A percentile compares a stretch with the other conserved stretches of the same genome.
Conservation (phyloP, 139 green algal species). For the Helicosporidium sp. region DNA sequence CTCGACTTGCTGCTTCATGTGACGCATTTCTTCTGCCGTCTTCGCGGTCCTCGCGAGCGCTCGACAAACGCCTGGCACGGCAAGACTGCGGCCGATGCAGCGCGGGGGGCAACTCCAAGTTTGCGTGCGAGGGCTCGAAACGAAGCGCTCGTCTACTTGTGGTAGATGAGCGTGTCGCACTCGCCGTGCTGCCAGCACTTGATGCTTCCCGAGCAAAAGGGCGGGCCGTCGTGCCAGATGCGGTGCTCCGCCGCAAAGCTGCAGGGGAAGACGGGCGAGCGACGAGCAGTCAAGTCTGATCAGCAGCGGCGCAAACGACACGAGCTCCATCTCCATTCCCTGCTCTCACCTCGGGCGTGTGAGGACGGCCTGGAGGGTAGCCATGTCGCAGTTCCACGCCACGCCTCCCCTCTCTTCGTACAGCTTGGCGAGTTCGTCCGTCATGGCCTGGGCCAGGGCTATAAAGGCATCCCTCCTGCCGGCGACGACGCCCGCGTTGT, state of each 20-base stretch:
- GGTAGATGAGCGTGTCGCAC: neutral
- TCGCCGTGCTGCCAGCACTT: constrained; percentile 2
- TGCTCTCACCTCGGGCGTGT: neutral
- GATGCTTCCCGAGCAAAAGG: constrained; percentile 1
- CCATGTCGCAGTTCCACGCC: constrained; percentile 1
- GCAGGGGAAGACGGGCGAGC: neutral
- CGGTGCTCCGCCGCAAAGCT: neutral
- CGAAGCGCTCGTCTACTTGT: neutral
- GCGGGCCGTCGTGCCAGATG: neutral
- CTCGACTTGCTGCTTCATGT: no score
- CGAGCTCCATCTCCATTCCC: no score
- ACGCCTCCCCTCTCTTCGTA: neutral
- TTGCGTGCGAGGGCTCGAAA: no score
- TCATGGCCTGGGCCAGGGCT: neutral
- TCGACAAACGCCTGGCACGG: no score
- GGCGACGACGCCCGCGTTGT: neutral
- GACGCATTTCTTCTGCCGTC: no score
- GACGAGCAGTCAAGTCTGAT: neutral
- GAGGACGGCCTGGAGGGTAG: neutral
- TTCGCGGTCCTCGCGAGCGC: no score
- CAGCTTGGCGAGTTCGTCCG: neutral
- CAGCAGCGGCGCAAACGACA: no score
- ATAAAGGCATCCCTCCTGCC: neutral
- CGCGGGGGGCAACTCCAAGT: no score
- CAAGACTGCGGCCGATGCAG: no score